Percentiles rank a stretch among this genome's conserved stretches.
phyloP scores from a whole-genome alignment of 2,329 filamentous ascomycete species.

The Trichoderma afroharzianum region DNA sequence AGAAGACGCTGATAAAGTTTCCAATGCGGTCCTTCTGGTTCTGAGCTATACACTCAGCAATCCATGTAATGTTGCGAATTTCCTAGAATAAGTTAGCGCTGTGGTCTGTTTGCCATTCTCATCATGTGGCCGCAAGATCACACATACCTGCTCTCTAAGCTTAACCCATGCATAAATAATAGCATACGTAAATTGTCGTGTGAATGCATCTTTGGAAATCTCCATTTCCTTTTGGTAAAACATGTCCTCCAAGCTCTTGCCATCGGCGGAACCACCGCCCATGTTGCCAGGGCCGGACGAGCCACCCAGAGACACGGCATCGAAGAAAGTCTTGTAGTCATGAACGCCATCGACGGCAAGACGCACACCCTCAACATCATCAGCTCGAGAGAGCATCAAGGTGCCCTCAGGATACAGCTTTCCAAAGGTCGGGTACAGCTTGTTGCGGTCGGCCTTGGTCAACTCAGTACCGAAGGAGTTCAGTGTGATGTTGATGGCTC shows the following conservation, averaged over 20 bases:
- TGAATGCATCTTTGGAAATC: constrained; percentile 91
- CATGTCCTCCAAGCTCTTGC: constrained; percentile 90
- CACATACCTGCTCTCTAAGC: constrained; percentile 84
- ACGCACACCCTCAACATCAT: constrained; percentile 90
- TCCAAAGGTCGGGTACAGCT: constrained; percentile 91
- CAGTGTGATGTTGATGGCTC: constrained; percentile 97
- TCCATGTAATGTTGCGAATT: constrained; percentile 99
- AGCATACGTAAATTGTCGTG: constrained; percentile 88
- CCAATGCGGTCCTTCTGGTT: constrained; percentile 99
- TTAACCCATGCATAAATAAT: constrained; percentile 98
- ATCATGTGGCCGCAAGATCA: too few species aligned
- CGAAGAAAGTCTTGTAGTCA: constrained; percentile 96
- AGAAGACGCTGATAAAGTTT: constrained; percentile 99
- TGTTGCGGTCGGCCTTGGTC: constrained; percentile 88
- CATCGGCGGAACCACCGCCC: constrained; percentile 73
- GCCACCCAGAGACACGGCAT: constrained; percentile 76
- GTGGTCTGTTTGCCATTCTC: not conserved
- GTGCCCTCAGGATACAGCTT: constrained; percentile 91
- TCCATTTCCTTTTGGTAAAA: constrained; percentile 99
- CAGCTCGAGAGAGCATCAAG: constrained; percentile 88
- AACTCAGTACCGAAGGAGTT: constrained; percentile 98
- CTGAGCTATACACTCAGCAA: constrained; percentile 98
- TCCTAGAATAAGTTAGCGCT: constrained; percentile 57
- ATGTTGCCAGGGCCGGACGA: constrained; percentile 76
- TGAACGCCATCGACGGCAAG: constrained; percentile 88